These are phyloP conservation scores for Lepidium aucheri DNA, from an alignment of 345 rosid genomes.

Conservation along the genomic window DNA sequence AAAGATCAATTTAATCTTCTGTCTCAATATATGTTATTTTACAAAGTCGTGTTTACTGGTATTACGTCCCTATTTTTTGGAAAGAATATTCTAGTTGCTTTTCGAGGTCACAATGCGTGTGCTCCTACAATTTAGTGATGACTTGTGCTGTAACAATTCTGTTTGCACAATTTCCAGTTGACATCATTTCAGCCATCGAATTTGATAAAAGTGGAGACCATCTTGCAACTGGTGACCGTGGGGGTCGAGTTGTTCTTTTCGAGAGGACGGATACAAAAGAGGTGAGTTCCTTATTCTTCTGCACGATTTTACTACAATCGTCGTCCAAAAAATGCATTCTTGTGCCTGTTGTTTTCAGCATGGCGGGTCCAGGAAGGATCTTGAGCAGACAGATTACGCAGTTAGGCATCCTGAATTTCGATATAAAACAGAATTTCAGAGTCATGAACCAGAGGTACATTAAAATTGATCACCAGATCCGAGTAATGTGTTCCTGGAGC, in stretches of 20 bases:
- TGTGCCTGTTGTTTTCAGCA: conserved; percentile 37
- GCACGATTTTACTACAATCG: neutral
- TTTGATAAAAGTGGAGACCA: conserved; percentile 95
- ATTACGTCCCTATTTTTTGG: neutral
- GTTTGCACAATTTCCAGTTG: conserved; percentile 51
- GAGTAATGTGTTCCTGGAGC: neutral
- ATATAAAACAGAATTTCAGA: conserved; percentile 98
- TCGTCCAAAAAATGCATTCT: neutral
- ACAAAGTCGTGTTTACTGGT: neutral
- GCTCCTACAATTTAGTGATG: neutral
- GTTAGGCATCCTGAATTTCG: conserved; percentile 97
- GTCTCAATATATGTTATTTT: neutral
- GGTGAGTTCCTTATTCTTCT: conserved; percentile 38
- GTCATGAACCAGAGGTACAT: conserved; percentile 98
- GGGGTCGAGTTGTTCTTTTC: conserved; percentile 97
- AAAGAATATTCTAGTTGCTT: neutral
- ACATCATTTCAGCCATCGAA: conserved; percentile 97
- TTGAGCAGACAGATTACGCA: conserved; percentile 62
- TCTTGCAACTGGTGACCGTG: conserved; percentile 99
- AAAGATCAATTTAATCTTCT: neutral
- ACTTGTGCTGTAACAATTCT: conserved; percentile 7
- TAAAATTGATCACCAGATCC: neutral
- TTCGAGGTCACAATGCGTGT: neutral
- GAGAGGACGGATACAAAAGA: conserved; percentile 84
- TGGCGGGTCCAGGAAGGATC: conserved; percentile 71